Conservation (phyloP, 768 basidiomycete genomes). For the Rhizopogon salebrosus region DNA sequence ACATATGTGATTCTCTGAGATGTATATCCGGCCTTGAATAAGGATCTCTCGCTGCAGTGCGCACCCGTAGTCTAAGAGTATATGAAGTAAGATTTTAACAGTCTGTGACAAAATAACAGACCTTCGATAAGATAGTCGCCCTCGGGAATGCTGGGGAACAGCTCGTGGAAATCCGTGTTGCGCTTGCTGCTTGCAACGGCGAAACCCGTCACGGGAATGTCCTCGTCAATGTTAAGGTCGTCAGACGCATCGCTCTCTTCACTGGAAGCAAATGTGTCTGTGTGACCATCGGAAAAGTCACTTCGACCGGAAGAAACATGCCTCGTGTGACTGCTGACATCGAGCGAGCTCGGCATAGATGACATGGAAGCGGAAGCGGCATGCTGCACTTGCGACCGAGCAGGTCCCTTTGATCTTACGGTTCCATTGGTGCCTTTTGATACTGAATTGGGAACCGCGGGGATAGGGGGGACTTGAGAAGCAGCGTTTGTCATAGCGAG, state of each 20-base stretch:
- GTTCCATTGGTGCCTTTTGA: constrained; percentile 17
- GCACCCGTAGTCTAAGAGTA: constrained; percentile 84
- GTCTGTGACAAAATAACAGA: constrained; percentile 31
- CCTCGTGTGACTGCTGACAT: constrained; percentile 9
- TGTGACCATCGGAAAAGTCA: constrained; percentile 25
- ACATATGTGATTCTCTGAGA: constrained; percentile 98
- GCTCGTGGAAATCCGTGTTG: constrained; percentile 92
- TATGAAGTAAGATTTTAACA: neutral
- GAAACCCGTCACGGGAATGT: constrained; percentile 92
- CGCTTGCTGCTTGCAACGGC: constrained; percentile 94
- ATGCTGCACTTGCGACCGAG: constrained; percentile 1
- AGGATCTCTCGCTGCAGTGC: constrained; percentile 94
- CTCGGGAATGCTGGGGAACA: constrained; percentile 86
- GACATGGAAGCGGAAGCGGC: constrained; percentile 4
- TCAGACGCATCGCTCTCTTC: constrained; percentile 28
- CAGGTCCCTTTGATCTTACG: constrained; percentile 4
- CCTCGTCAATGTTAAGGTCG: constrained; percentile 33
- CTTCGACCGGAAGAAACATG: constrained; percentile 14
- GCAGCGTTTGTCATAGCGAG: constrained; percentile 60
- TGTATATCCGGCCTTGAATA: constrained; percentile 92
- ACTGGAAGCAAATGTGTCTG: constrained; percentile 19
- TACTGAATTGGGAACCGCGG: constrained; percentile 9
- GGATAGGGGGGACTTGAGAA: constrained; percentile 38
- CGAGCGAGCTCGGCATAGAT: constrained; percentile 9
- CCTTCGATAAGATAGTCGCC: constrained; percentile 98